Base-by-base conservation (phyloP, 441 rosid genomes). In the Euphorbia celastroides region DNA sequence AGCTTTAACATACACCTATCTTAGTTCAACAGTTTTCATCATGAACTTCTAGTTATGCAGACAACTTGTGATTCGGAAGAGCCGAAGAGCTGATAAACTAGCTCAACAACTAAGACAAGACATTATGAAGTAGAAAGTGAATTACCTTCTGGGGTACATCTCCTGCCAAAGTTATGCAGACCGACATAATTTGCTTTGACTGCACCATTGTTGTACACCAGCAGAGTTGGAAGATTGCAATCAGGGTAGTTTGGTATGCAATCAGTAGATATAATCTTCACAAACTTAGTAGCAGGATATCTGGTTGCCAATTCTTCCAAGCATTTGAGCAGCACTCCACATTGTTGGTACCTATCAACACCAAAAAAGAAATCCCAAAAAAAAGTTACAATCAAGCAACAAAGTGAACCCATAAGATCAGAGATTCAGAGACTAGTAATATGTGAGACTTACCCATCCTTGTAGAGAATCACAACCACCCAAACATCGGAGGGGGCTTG, bases 211-310 rank as follows among this genome's bases (percentile, higher is more conserved):
- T 85, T 90, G 81, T 92, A 95, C 62, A 92, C 98, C 80, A 90
- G 69, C 56, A 95, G 61, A 66, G 98, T 92, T 16, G 99, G 98
- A 70, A 95, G 89, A 81, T 92, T 92, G n/a, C 76, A 71, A 70
- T 92, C 97, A 0, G 98, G 98, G 71, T 90, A 95, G 60, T 90
- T 92, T 1, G 96, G 99, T 71, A 95, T 95, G 78, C 98, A 95
- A 67, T 95, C 98, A 0, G 97, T 95, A 3, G 99, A 95, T 70
- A 95, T 85, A 16, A 95, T 90, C 80, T 92, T 88, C 58, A 92
- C 98, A 72, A 92, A 95, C 83, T 95, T 92, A 1, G 99, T 92
- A 2, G 84, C 95, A 22, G 96, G 94, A 68, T 95, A 90, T 84
- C 79, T 88, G n/a, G 74, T 69, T 27, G 89, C 88, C 86, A 95